Evolutionary conservation across 2,329 filamentous ascomycete species (phyloP).

Genomic region (Graphilbum sp.): DNA sequence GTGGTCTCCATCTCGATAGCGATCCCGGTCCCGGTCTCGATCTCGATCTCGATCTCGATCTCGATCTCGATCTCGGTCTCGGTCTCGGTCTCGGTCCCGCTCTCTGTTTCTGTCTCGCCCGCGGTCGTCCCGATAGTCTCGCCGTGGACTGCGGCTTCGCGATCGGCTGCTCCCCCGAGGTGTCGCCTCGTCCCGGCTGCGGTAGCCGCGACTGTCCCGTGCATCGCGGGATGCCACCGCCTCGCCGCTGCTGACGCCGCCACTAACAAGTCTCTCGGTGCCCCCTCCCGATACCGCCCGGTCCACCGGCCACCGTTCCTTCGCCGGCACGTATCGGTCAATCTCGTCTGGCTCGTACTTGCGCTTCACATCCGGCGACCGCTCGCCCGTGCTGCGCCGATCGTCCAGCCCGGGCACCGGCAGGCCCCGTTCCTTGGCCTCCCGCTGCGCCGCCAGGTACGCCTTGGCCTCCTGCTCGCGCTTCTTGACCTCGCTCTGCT

Average conservation of each 20-base stretch:
- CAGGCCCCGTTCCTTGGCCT: constrained; percentile 41
- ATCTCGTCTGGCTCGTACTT: constrained; percentile 23
- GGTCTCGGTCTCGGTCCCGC: constrained; percentile 1
- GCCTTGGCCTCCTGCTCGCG: constrained; percentile 48
- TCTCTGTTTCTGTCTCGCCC: constrained; percentile 1
- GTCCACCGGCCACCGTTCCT: constrained; percentile 20
- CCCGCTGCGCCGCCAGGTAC: constrained; percentile 44
- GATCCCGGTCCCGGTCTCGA: constrained; percentile 2
- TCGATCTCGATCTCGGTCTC: constrained; percentile 6
- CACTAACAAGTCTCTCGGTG: not conserved
- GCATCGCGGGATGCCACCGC: constrained; percentile 3
- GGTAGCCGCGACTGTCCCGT: constrained; percentile 6
- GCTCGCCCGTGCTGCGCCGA: constrained; percentile 22
- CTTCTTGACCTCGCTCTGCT: constrained; percentile 44
- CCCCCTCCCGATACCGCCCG: constrained; percentile 12
- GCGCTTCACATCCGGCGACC: constrained; percentile 25
- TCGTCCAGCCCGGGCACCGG: constrained; percentile 43
- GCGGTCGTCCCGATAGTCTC: constrained; percentile 8
- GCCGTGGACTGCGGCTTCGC: constrained; percentile 5
- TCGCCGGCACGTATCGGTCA: constrained; percentile 31
- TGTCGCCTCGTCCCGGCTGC: constrained; percentile 4
- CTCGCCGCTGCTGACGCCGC: not conserved
- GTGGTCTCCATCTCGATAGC: constrained; percentile 5
- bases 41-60: constrained; percentile 4
- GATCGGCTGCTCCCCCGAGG: constrained; percentile 3